Evolutionary conservation across 192 early-diverging fungal species (phyloP).

Genomic region (Kappamyces sp.): DNA sequence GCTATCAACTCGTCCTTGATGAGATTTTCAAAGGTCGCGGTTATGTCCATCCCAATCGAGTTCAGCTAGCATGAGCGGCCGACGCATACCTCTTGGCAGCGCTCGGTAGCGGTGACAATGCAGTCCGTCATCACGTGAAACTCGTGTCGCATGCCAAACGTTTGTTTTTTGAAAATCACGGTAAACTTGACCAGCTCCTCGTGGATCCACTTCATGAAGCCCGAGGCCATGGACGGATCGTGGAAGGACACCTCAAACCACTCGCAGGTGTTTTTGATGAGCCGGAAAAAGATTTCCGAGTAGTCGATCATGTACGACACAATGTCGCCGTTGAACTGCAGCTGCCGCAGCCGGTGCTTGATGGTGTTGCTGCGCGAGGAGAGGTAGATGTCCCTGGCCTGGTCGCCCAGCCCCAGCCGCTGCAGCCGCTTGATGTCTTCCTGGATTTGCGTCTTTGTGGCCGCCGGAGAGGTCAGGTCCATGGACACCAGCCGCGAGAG

Average conservation of each 20-base stretch:
- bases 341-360: constrained; percentile 65
- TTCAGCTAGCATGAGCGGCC: constrained; percentile 47
- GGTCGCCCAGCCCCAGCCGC: constrained; percentile 64
- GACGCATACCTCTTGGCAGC: constrained; percentile 61
- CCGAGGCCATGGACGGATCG: constrained; percentile 82
- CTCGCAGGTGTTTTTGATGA: constrained; percentile 92
- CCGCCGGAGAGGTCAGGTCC: constrained; percentile 76
- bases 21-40: constrained; percentile 74
- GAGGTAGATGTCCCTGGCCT: constrained; percentile 86
- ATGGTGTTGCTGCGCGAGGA: constrained; percentile 70
- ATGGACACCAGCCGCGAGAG: constrained; percentile 49
- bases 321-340: constrained; percentile 86
- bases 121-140: constrained; percentile 83
- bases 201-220: constrained; percentile 88
- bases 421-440: constrained; percentile 74
- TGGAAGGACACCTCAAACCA: constrained; percentile 91
- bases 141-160: constrained; percentile 70
- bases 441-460: constrained; percentile 74
- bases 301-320: constrained; percentile 67
- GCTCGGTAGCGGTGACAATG: constrained; percentile 66
- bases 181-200: constrained; percentile 81
- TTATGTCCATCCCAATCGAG: constrained; percentile 79
- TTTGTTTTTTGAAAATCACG: constrained; percentile 79
- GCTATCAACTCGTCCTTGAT: constrained; percentile 68
- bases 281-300: constrained; percentile 74